phyloP scores from a whole-genome alignment of 495 filamentous ascomycete species.

The Baudoinia panamericana region DNA sequence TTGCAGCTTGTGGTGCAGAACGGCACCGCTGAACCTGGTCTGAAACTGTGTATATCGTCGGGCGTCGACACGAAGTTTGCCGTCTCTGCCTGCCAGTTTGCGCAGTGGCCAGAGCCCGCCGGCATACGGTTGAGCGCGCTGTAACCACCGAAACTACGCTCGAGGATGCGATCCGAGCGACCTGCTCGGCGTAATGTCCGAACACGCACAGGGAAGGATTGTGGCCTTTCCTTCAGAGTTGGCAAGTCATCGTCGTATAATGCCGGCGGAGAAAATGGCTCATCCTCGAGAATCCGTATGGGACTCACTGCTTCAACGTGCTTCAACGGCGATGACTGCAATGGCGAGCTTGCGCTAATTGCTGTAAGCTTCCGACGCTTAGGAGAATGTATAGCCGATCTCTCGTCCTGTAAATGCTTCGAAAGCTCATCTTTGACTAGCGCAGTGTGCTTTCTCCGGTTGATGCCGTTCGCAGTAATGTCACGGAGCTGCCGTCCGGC shows the following conservation, averaged over 20 bases:
- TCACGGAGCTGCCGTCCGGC: constrained; percentile 44
- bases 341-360: constrained; percentile 38
- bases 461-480: constrained; percentile 38
- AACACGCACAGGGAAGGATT: constrained; percentile 19
- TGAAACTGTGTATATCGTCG: constrained; percentile 47
- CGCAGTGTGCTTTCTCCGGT: constrained; percentile 4
- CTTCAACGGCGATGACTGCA: constrained; percentile 42
- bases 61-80: constrained; percentile 57
- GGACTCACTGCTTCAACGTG: constrained; percentile 26
- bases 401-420: constrained; percentile 4
- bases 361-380: constrained; percentile 36
- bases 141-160: constrained; percentile 34
- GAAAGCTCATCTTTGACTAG: constrained; percentile 13
- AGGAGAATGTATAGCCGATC: constrained; percentile 21
- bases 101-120: constrained; percentile 7
- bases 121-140: constrained; percentile 13
- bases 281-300: constrained; percentile 15
- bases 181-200: constrained; percentile 21
- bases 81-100: constrained; percentile 62
- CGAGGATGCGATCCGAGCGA: constrained; percentile 29
- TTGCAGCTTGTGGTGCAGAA: constrained; percentile 68
- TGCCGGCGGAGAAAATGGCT: constrained; percentile 2
- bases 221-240: constrained; percentile 8
- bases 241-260: constrained; percentile 16
- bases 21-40: constrained; percentile 46